These are phyloP conservation scores for Pseudogymnoascus sp. DNA, from an alignment of 2,329 filamentous ascomycete genomes.

Conservation along the genomic window DNA sequence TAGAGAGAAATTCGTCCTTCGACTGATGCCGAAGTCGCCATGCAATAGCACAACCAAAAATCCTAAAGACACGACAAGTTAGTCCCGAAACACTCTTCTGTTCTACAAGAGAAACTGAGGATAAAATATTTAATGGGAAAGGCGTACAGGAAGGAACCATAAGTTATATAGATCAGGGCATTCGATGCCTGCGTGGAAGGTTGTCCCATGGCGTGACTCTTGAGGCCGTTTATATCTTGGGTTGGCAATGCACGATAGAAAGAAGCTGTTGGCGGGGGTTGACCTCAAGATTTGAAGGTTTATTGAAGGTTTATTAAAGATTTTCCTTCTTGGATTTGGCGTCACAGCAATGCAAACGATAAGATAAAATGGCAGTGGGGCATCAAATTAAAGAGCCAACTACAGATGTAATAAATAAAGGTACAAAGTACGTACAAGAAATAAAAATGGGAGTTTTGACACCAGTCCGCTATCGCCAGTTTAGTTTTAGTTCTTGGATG, in stretches of 20 bases:
- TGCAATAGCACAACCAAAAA: constrained; percentile 52
- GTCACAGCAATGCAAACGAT: neutral
- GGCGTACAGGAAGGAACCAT: constrained; percentile 66
- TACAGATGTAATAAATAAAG: neutral
- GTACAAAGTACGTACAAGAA: constrained; percentile 4
- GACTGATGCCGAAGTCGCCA: constrained; percentile 43
- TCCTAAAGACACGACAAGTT: constrained; percentile 34
- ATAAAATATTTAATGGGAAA: constrained; percentile 1
- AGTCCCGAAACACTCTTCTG: neutral
- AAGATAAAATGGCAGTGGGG: constrained; percentile 6
- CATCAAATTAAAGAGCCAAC: neutral
- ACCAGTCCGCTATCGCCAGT: neutral
- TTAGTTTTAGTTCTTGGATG: neutral
- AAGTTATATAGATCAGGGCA: constrained; percentile 74
- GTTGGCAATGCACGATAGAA: neutral
- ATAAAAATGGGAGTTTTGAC: neutral
- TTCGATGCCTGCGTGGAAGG: constrained; percentile 70
- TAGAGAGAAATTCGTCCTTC: constrained; percentile 58
- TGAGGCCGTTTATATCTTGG: neutral
- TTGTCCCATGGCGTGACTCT: constrained; percentile 53
- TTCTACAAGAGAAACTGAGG: neutral
- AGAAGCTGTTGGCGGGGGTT: neutral
- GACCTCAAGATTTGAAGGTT: neutral
- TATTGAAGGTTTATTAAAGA: neutral
- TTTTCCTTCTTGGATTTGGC: neutral